Base-by-base conservation (phyloP, 441 rosid genomes). In the Gossypium gossypioides region DNA sequence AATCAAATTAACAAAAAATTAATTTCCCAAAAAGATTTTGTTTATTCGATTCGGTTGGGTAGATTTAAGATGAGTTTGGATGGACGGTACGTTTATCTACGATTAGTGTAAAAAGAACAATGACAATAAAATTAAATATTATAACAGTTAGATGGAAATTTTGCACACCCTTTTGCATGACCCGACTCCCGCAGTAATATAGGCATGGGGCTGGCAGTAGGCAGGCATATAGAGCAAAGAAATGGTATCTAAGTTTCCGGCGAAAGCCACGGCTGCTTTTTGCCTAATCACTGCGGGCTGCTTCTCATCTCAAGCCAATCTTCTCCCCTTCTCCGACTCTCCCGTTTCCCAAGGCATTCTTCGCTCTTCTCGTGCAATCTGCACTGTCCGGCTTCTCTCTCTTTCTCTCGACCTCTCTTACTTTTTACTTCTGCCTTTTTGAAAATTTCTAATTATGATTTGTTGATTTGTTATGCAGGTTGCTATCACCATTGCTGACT, bases 361-460 rank as follows among this genome's bases (percentile, higher is more conserved):
- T 64, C 92, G 90, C 62, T 86, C 96, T 27, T 87, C 83, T 80
- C 96, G 94, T 75, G 91, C 98, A 10, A 52, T 89, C 68, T 79
- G 82, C 65, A 74, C 93, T 25, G 95, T 91, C 72, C 44, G 84
- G 75, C 58, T 72, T 69, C 69, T 29, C 48, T 51, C 69, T 32
- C 40, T 42, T 13, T 51, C 40, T 10, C 34, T 29, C 34, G 34
- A 29, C 34, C 64, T 56, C 32, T 27, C 4, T 3, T 51, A 51
- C 0, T 54, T 61, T 6, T 16, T 15, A 12, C 3, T 24, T 67
- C 48, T 73, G 0, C 60, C 56, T 27, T 62, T 27, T 54, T 40
- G 3, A n/a, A 66, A 52, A 3, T 22, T 66, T 24, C 21, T 66
- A 2, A 22, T 66, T 21, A n/a, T 24, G 34, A 9, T n/a, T 12